phyloP scores from a whole-genome alignment of 2,329 filamentous ascomycete species.

The Pestalotiopsis sp. region DNA sequence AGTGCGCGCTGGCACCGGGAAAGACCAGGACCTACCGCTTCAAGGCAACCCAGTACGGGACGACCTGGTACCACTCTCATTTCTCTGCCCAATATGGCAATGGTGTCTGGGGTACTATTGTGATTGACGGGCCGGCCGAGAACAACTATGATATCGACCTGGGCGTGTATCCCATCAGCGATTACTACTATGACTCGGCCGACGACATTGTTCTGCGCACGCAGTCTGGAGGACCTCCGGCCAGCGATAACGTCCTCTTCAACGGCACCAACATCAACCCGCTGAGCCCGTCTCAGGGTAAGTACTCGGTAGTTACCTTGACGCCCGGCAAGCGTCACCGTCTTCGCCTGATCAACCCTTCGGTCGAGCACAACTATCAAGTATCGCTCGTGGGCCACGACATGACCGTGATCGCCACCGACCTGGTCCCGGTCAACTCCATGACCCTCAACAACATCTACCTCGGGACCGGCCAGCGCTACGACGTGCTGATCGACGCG shows the following conservation, averaged over 20 bases:
- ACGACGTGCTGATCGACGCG: slow-evolving; percentile 51
- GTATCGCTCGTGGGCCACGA: slow-evolving; percentile 52
- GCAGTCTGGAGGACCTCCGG: slow-evolving; percentile 26
- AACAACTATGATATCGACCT: slow-evolving; percentile 53
- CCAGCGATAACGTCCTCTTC: slow-evolving; percentile 43
- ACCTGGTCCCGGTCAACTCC: slow-evolving; percentile 55
- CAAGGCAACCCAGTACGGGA: slow-evolving; percentile 26
- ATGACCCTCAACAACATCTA: slow-evolving; percentile 52
- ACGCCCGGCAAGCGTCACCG: slow-evolving; percentile 49
- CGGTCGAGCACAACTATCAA: slow-evolving; percentile 49
- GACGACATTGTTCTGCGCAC: slow-evolving; percentile 22
- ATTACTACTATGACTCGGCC: slow-evolving; percentile 48
- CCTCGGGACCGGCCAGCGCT: slow-evolving; percentile 50
- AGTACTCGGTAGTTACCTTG: slow-evolving; percentile 36
- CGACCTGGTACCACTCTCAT: slow-evolving; percentile 45
- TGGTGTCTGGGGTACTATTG: slow-evolving; percentile 47
- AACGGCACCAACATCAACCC: slow-evolving; percentile 44
- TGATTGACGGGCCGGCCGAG: slow-evolving; percentile 46
- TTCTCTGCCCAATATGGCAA: slow-evolving; percentile 47
- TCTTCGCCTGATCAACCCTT: slow-evolving; percentile 54
- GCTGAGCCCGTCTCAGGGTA: slow-evolving; percentile 26
- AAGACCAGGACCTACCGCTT: slow-evolving; percentile 24
- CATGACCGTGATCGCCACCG: slow-evolving; percentile 52
- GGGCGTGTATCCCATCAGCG: slow-evolving; percentile 50
- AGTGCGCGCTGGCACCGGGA: slow-evolving; percentile 33